These are phyloP conservation scores for Rachicladosporium sp. DNA, from an alignment of 2,329 filamentous ascomycete species.

Conservation along the genomic window DNA sequence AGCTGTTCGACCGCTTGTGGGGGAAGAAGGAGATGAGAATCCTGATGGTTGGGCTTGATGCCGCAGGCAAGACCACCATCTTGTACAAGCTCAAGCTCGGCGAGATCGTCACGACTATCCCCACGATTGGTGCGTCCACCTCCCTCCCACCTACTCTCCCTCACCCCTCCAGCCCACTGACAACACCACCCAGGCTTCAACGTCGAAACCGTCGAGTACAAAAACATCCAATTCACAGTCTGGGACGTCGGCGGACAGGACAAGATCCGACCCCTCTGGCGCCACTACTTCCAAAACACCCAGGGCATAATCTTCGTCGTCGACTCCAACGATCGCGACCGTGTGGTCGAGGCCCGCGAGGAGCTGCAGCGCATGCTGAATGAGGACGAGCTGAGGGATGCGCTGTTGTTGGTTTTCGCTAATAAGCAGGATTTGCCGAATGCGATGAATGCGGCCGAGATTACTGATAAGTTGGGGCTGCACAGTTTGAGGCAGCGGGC, in stretches of 20 bases:
- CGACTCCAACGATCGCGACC: conserved; percentile 81
- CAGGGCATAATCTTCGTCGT: conserved; percentile 98
- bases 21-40: conserved; percentile 98
- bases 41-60: conserved; percentile 94
- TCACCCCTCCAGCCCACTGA: conserved; percentile 2
- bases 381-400: conserved; percentile 95
- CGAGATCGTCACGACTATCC: conserved; percentile 96
- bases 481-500: conserved; percentile 97
- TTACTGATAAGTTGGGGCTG: conserved; percentile 99
- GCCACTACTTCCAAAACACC: conserved; percentile 92
- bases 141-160: not conserved
- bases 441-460: conserved; percentile 99
- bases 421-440: conserved; percentile 98
- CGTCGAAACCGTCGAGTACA: conserved; percentile 97
- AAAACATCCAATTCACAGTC: conserved; percentile 98
- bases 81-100: conserved; percentile 98
- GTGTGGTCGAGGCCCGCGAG: conserved; percentile 84
- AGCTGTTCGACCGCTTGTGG: conserved; percentile 97
- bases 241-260: conserved; percentile 99
- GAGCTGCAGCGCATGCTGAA: conserved; percentile 96
- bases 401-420: conserved; percentile 85
- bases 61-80: conserved; percentile 97
- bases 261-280: conserved; percentile 95
- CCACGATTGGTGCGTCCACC: conserved; percentile 59
- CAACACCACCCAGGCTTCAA: conserved; percentile 56